Percentiles rank a stretch among this genome's conserved stretches.
phyloP scores from a whole-genome alignment of 1,139 yeast species.

The Sporopachydermia cereana region DNA sequence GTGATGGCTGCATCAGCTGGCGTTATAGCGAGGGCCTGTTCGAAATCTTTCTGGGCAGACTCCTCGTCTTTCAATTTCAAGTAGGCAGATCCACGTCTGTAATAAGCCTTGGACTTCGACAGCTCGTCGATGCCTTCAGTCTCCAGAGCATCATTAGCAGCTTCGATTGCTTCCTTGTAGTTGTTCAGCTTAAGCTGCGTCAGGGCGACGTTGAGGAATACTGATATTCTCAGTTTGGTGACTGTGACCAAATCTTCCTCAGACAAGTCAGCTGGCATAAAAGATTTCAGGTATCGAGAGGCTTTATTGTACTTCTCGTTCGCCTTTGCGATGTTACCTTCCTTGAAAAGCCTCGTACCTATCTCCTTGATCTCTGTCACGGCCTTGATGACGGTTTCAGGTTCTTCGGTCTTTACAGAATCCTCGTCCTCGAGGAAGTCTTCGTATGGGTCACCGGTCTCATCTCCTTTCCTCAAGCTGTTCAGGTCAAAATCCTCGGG shows the following conservation, averaged over 20 bases:
- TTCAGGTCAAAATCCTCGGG: slow-evolving; percentile 36
- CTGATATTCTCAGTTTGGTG: slow-evolving; percentile 45
- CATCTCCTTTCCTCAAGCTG: slow-evolving; percentile 39
- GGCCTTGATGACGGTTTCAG: slow-evolving; percentile 57
- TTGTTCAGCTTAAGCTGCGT: slow-evolving; percentile 57
- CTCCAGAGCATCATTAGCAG: slow-evolving; percentile 57
- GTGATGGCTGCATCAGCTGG: slow-evolving; percentile 70
- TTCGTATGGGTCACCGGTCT: slow-evolving; percentile 78
- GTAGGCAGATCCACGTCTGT: slow-evolving; percentile 75
- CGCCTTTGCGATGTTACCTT: slow-evolving; percentile 45
- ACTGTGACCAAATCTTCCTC: slow-evolving; percentile 30
- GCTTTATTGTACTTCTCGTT: slow-evolving; percentile 64
- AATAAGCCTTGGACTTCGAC: slow-evolving; percentile 72
- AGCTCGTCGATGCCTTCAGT: slow-evolving; percentile 51
- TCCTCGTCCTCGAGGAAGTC: slow-evolving; percentile 67
- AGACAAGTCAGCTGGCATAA: slow-evolving; percentile 59
- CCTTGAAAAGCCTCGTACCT: slow-evolving; percentile 67
- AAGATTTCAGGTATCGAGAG: slow-evolving; percentile 52
- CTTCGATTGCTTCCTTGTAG: slow-evolving; percentile 43
- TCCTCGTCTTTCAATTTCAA: slow-evolving; percentile 56
- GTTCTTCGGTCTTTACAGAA: slow-evolving; percentile 44
- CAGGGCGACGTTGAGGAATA: slow-evolving; percentile 62
- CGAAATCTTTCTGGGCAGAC: slow-evolving; percentile 54
- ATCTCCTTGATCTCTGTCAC: slow-evolving; percentile 58
- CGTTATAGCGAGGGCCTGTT: slow-evolving; percentile 49